phyloP scores from a whole-genome alignment of 2,329 filamentous ascomycete genomes.

The Sporothrix mexicana region DNA sequence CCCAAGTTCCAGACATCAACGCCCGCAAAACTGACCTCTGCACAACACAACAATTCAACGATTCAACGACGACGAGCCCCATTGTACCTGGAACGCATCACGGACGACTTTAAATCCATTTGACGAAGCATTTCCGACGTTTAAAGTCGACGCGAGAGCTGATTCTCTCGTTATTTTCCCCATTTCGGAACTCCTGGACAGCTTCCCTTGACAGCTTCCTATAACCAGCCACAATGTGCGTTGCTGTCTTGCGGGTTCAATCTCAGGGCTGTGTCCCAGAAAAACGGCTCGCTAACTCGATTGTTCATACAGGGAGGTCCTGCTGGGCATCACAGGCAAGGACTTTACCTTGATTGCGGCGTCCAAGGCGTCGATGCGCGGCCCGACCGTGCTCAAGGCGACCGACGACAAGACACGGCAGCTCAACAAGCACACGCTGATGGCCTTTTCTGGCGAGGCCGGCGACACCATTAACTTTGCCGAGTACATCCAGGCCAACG shows the following conservation, averaged over 20 bases:
- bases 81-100: neutral
- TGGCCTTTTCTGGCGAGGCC: constrained; percentile 95
- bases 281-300: neutral
- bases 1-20: constrained; percentile 38
- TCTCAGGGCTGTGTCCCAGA: neutral
- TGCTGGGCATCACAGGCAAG: constrained; percentile 97
- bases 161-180: constrained; percentile 13
- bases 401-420: constrained; percentile 94
- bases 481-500: constrained; percentile 98
- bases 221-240: constrained; percentile 6
- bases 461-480: constrained; percentile 98
- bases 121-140: neutral
- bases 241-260: neutral
- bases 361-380: constrained; percentile 98
- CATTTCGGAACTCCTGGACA: constrained; percentile 2
- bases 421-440: constrained; percentile 91
- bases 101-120: neutral
- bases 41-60: constrained; percentile 9
- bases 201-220: constrained; percentile 20
- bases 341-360: constrained; percentile 98
- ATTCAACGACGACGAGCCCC: constrained; percentile 10
- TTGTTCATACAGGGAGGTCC: constrained; percentile 76
- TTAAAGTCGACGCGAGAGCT: neutral
- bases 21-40: constrained; percentile 15
- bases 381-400: constrained; percentile 92